phyloP scores from a whole-genome alignment of 2,329 filamentous ascomycete genomes.

The Annulohypoxylon truncatum region DNA sequence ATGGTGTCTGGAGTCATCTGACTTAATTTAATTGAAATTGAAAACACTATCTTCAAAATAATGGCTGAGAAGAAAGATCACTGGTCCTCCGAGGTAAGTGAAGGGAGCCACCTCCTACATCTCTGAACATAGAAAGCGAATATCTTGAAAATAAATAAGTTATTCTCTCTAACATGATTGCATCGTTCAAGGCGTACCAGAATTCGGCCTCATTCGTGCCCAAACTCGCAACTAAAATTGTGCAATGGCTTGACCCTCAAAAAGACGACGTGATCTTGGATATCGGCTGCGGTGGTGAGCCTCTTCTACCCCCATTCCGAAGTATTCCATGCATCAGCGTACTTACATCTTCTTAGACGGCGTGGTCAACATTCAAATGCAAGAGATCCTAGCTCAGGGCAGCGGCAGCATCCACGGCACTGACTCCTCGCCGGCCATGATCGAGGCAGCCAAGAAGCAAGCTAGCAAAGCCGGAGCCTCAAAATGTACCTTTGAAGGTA shows the following conservation, averaged over 20 bases:
- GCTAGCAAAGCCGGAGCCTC: conserved; percentile 50
- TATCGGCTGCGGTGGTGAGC: conserved; percentile 71
- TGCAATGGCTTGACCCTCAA: conserved; percentile 68
- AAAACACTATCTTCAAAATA: background rate
- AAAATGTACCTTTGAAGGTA: conserved; percentile 60
- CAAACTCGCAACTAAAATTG: conserved; percentile 67
- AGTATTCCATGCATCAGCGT: background rate
- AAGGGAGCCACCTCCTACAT: background rate
- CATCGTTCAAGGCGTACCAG: conserved; percentile 64
- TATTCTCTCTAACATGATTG: conserved; percentile 3
- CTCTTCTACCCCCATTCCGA: background rate
- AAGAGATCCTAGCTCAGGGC: conserved; percentile 58
- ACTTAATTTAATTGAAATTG: background rate
- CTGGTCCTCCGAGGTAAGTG: conserved; percentile 55
- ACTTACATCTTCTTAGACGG: conserved; percentile 59
- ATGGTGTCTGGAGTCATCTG: background rate
- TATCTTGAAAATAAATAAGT: too few species aligned
- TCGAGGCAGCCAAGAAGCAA: conserved; percentile 60
- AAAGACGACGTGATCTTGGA: conserved; percentile 70
- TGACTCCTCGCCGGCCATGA: conserved; percentile 70
- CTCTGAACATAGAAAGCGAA: too few species aligned
- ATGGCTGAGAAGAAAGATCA: conserved; percentile 51
- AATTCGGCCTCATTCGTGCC: conserved; percentile 73
- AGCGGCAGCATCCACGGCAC: conserved; percentile 65
- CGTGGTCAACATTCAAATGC: conserved; percentile 67